Base-by-base conservation (phyloP, 2,329 filamentous ascomycete species). In the Pseudopithomyces chartarum region DNA sequence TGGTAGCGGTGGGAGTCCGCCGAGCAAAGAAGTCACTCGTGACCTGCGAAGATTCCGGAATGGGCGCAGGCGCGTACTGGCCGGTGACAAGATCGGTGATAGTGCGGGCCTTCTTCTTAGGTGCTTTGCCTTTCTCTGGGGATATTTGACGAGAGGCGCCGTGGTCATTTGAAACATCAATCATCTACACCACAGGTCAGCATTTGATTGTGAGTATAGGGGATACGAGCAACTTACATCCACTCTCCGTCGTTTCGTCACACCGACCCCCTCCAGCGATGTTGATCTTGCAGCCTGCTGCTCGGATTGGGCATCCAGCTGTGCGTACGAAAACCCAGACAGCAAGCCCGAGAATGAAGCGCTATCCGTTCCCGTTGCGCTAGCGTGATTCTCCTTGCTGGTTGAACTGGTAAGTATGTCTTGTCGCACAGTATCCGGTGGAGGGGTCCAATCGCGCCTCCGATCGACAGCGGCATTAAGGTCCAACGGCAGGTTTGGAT, bases 11-110 rank as follows among this genome's bases (percentile, higher is more conserved):
- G 7, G 55, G 66, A 7, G 55, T 54, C 6, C 44, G 65, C 23
- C 65, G 52, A 2, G 63, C 55, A 44, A 75, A 75, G 45, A 75
- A 68, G 22, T 64, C 54, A 44, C 61, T 66, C 0, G 58, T 62
- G n/a, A 56, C 43, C 12, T 45, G 45, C 11, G 55, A 36, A 12
- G 52, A 40, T 32, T 63, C 62, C 1, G 55, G 11, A 2, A 17
- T 33, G 10, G 52, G 36, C 39, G 64, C 61, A 2, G 51, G 44
- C 6, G 60, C 64, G 52, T 77, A 77, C 45, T 75, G 71, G 8
- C 63, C 69, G 4, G 73, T 77, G 1, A 74, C 73, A 1, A 75
- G 59, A 32, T 76, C 74, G 55, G 74, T 77, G 22, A 77, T 76
- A 3, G 74, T 77, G n/a, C 71, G 64, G 6, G 73, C 52, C 43